Evolutionary conservation across 495 filamentous ascomycete species (phyloP), one percentile per base, ranked within the genome.

Genomic region (Penicillium ochrochloron): DNA sequence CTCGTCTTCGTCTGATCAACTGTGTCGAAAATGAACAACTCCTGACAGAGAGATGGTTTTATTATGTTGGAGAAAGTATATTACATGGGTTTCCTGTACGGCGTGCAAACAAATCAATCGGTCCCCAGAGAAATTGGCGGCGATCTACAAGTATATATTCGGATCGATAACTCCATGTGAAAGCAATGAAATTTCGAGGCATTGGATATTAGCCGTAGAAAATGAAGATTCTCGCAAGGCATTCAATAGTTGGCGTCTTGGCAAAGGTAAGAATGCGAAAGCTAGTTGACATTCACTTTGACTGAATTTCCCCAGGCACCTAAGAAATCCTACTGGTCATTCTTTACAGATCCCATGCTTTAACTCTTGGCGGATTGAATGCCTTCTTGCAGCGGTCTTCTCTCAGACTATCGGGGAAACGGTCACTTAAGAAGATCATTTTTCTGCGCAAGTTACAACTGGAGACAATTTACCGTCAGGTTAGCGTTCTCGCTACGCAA

Each of bases 61-160:
- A n/a, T 19, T 19, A 23, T 48, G 42, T 12, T 23, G 42, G 17
- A 23, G 21, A 48, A 48, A 23, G 10, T 23, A 48, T 48, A 48
- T n/a, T 48, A 48, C 17, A 23, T 48, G 17, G 17, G 42, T 48
- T 19, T 48, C 5, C 14, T 48, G 12, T 7, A 23, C 19, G 42
- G 12, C 17, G 42, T n/a, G 42, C 42, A 48, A 19, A 48, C 21
- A n/a, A 23, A 48, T 48, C 42, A 48, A 48, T 48, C 42, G 42
- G 42, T 23, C 42, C 17, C 21, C 21, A n/a, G 21, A 48, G 17
- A 48, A n/a, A n/a, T 23, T 48, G 21, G 42, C 42, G 42, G 42
- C 5, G 14, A n/a, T 48, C 10, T 48, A 48, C 42, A 48, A 48
- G 21, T 48, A n/a, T 48, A 48, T 48, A 48, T 7, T 48, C 12